Conservation (phyloP, 2,329 filamentous ascomycete genomes). For the Lachnellula subtilissima region DNA sequence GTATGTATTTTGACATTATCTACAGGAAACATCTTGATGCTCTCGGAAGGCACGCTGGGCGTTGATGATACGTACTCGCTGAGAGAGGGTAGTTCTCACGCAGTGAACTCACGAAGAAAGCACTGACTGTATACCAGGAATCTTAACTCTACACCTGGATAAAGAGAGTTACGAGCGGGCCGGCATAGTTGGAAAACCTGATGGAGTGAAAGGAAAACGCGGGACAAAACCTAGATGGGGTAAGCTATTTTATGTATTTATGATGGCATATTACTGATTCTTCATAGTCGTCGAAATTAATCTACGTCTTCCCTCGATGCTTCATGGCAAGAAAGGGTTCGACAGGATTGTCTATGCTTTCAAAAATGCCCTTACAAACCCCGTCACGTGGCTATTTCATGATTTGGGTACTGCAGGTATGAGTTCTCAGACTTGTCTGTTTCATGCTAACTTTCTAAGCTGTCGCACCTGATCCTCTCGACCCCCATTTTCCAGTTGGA, state of each 20-base stretch:
- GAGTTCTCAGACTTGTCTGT: constrained; percentile 4
- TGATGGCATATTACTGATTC: constrained; percentile 26
- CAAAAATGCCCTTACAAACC: constrained; percentile 66
- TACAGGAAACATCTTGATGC: constrained; percentile 72
- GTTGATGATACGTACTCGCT: constrained; percentile 70
- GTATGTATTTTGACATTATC: constrained; percentile 1
- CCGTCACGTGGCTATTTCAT: constrained; percentile 73
- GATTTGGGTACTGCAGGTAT: constrained; percentile 51
- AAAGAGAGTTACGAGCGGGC: constrained; percentile 78
- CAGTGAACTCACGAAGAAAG: neutral
- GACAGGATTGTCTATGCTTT: constrained; percentile 30
- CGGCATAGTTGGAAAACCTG: constrained; percentile 70
- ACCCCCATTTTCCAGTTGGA: constrained; percentile 39
- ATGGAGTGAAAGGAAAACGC: constrained; percentile 53
- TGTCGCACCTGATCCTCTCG: constrained; percentile 46
- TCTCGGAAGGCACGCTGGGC: constrained; percentile 70
- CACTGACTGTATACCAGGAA: constrained; percentile 43
- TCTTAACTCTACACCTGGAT: constrained; percentile 71
- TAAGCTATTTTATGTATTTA: constrained; percentile 36
- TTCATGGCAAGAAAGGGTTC: constrained; percentile 40
- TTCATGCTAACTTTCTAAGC: constrained; percentile 31
- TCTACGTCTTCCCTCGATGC: constrained; percentile 68
- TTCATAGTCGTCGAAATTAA: constrained; percentile 68
- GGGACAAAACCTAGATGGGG: constrained; percentile 67
- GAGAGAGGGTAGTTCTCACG: constrained; percentile 51